phyloP scores from a whole-genome alignment of 345 rosid genomes.

The Tarenaya hassleriana region DNA sequence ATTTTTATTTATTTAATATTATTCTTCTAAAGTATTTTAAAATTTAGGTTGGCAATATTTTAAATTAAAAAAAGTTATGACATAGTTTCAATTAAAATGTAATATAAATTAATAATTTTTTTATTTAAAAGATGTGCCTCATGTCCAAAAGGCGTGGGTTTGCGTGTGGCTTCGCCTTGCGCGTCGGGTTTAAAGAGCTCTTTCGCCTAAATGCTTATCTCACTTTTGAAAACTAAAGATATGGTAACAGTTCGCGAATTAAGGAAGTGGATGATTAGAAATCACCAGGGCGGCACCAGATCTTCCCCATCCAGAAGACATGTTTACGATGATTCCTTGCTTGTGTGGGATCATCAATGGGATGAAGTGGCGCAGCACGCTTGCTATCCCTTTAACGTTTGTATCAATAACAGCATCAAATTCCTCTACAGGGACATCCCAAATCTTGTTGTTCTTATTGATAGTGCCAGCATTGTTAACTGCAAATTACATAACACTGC shows the following conservation, averaged over 20 bases:
- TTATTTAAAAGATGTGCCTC: no score
- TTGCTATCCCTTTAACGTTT: conserved; percentile 77
- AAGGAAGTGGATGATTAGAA: conserved; percentile 4
- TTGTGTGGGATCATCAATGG: conserved; percentile 73
- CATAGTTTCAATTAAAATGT: no score
- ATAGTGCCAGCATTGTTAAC: conserved; percentile 95
- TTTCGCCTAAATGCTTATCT: no score
- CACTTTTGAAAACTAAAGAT: no score
- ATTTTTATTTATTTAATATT: no score
- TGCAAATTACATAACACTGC: conserved; percentile 24
- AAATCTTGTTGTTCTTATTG: conserved; percentile 77
- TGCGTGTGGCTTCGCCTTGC: no score
- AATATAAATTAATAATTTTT: no score
- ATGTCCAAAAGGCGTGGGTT: no score
- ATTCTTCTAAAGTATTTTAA: no score
- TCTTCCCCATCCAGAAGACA: conserved; percentile 98
- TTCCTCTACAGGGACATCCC: conserved; percentile 92
- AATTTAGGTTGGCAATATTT: no score
- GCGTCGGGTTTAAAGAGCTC: no score
- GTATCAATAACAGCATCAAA: conserved; percentile 87
- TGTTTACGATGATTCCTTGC: conserved; percentile 79
- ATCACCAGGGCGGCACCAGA: conserved; percentile 94
- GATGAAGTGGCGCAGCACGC: conserved; percentile 81
- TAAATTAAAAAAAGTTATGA: no score
- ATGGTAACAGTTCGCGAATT: conserved; percentile 4